Base-by-base conservation (phyloP, 306 rosid species). In the Quercus wislizeni region DNA sequence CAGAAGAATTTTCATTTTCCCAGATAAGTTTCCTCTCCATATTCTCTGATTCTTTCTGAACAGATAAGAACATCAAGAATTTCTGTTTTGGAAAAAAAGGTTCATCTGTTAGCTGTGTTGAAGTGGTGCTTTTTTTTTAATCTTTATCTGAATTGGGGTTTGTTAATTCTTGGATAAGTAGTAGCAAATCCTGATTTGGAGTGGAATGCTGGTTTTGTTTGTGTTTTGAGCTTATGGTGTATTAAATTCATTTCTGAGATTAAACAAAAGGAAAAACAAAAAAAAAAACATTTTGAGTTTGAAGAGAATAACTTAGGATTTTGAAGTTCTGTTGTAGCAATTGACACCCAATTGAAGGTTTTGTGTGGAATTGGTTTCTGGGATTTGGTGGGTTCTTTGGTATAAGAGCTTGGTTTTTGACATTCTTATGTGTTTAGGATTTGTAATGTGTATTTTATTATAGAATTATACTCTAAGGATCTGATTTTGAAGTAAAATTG, bases 11-110 rank as follows among this genome's bases (percentile, higher is more conserved):
- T 61, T 13, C 54, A 11, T 31, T 82, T 73, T 57, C 74, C 81
- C 85, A 85, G 89, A 86, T 89, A 86, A 91, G 92, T 87, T 72
- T n/a, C 70, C 82, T 78, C 55, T 9, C 51, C 76, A 57, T 58
- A 49, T 61, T 62, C 64, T 71, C 30, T 69, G 59, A 31, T 52
- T 65, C 35, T 59, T 49, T 54, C 10, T 49, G 33, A 2, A 57
- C 18, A 35, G 23, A 52, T 55, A 41, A 51, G 62, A 67, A 71
- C 41, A 33, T 43, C 31, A 19, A 38, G 67, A 31, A 73, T 72
- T 31, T 65, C 35, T 73, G 43, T 74, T 57, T 69, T 72, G n/a
- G 11, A 62, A 77, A 63, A 57, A 62, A 77, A 56, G 59, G 59
- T 15, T 55, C 41, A 41, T 18, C 30, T 55, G 3, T 83, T 72